phyloP scores from a whole-genome alignment of 495 filamentous ascomycete genomes.

The Aspergillus ellipticus region DNA sequence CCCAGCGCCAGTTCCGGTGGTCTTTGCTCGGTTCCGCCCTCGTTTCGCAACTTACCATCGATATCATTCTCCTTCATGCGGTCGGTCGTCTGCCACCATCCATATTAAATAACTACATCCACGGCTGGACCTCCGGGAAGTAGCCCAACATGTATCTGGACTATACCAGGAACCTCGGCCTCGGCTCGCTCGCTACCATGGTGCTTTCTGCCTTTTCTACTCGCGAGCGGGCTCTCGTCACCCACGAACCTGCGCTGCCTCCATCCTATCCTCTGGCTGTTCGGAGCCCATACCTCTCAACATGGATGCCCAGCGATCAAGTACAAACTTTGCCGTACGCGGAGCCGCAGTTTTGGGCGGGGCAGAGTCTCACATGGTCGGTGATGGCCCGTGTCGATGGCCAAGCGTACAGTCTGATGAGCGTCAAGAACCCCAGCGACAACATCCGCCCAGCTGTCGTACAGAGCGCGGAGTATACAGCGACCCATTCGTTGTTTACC shows the following conservation, averaged over 20 bases:
- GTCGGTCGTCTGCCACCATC: background rate
- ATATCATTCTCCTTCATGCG: background rate
- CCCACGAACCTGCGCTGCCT: slow-evolving; percentile 29
- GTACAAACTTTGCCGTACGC: slow-evolving; percentile 33
- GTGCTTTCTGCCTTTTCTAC: slow-evolving; percentile 14
- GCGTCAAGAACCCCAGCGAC: slow-evolving; percentile 26
- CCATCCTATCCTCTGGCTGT: slow-evolving; percentile 50
- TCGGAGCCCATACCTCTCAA: slow-evolving; percentile 42
- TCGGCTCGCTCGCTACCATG: slow-evolving; percentile 25
- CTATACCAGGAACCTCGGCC: slow-evolving; percentile 17
- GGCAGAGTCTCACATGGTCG: slow-evolving; percentile 44
- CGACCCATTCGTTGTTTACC: slow-evolving; percentile 44
- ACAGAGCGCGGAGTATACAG: slow-evolving; percentile 39
- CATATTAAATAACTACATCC: background rate
- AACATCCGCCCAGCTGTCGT: slow-evolving; percentile 36
- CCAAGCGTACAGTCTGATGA: slow-evolving; percentile 47
- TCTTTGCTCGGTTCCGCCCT: background rate
- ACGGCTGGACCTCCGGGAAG: background rate
- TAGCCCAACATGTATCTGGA: slow-evolving; percentile 24
- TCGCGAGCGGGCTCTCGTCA: slow-evolving; percentile 13
- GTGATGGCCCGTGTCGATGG: slow-evolving; percentile 48
- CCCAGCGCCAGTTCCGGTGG: background rate
- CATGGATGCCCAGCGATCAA: slow-evolving; percentile 19
- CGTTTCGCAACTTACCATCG: background rate
- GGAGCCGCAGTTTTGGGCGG: slow-evolving; percentile 49